phyloP scores from a whole-genome alignment of 2,329 filamentous ascomycete species.

The Fusarium ramigenum region DNA sequence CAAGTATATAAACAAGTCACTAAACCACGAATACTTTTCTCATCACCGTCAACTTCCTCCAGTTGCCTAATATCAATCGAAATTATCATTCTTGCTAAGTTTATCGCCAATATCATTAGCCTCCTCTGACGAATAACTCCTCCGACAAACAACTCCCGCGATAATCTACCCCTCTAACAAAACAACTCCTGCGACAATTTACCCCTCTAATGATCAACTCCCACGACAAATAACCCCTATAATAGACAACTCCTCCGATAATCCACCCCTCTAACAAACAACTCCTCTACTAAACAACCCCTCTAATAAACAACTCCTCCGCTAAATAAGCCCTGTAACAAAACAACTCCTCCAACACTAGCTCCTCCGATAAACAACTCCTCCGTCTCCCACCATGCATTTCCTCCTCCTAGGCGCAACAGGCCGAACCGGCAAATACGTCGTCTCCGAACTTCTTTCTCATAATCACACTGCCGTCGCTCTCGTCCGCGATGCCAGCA shows the following conservation, averaged over 20 bases:
- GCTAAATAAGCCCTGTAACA: not conserved
- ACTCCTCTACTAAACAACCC: no score
- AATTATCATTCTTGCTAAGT: rapidly evolving
- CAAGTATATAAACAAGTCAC: constrained; percentile 9
- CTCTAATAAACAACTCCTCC: no score
- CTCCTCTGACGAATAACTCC: not conserved
- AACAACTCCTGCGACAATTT: no score
- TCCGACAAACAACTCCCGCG: rapidly evolving
- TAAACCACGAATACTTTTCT: not conserved
- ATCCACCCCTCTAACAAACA: no score
- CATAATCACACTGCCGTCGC: constrained; percentile 52
- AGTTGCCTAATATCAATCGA: rapidly evolving
- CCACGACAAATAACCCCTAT: no score
- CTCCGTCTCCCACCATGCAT: constrained; percentile 42
- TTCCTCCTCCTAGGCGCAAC: constrained; percentile 56
- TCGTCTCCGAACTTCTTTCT: constrained; percentile 51
- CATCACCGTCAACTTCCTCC: not conserved
- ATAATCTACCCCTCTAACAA: not conserved
- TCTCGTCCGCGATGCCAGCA: constrained; percentile 48
- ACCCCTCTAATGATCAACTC: no score
- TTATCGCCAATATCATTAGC: not conserved
- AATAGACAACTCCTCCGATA: no score
- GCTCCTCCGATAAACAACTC: not conserved
- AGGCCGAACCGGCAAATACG: constrained; percentile 54
- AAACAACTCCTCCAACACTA: no score